Evolutionary conservation across 345 rosid species (phyloP).

Genomic region (Tarenaya hassleriana): DNA sequence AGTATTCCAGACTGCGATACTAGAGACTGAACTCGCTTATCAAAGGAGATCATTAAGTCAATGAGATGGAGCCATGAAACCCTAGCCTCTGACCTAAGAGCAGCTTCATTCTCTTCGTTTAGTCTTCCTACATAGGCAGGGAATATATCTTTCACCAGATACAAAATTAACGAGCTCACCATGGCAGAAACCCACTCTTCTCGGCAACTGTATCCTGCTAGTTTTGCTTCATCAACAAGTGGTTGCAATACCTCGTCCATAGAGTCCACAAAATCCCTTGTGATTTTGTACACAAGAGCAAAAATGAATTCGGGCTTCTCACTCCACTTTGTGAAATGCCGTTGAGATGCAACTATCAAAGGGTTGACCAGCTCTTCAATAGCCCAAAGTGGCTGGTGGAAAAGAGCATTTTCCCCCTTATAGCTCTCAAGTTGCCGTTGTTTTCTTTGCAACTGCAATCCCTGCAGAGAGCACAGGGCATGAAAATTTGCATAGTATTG

Average conservation of each 20-base stretch:
- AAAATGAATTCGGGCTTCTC: slow-evolving; percentile 83
- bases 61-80: slow-evolving; percentile 81
- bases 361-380: slow-evolving; percentile 94
- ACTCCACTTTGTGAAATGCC: slow-evolving; percentile 70
- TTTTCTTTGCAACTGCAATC: slow-evolving; percentile 75
- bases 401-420: slow-evolving; percentile 50
- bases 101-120: slow-evolving; percentile 40
- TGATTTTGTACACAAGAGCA: slow-evolving; percentile 79
- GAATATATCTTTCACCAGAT: slow-evolving; percentile 75
- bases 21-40: slow-evolving; percentile 63
- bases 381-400: slow-evolving; percentile 91
- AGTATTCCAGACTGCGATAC: slow-evolving; percentile 72
- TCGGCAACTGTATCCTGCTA: slow-evolving; percentile 86
- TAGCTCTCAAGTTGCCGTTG: slow-evolving; percentile 72
- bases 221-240: slow-evolving; percentile 79
- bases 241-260: slow-evolving; percentile 95
- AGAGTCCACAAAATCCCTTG: slow-evolving; percentile 77
- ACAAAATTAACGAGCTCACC: slow-evolving; percentile 51
- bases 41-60: slow-evolving; percentile 87
- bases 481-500: slow-evolving; percentile 73
- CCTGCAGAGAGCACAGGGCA: slow-evolving; percentile 74
- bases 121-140: slow-evolving; percentile 57
- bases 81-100: slow-evolving; percentile 47
- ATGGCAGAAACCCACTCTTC: slow-evolving; percentile 97
- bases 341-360: slow-evolving; percentile 61